phyloP scores from a whole-genome alignment of 495 filamentous ascomycete genomes.

The Aspergillus egyptiacus region DNA sequence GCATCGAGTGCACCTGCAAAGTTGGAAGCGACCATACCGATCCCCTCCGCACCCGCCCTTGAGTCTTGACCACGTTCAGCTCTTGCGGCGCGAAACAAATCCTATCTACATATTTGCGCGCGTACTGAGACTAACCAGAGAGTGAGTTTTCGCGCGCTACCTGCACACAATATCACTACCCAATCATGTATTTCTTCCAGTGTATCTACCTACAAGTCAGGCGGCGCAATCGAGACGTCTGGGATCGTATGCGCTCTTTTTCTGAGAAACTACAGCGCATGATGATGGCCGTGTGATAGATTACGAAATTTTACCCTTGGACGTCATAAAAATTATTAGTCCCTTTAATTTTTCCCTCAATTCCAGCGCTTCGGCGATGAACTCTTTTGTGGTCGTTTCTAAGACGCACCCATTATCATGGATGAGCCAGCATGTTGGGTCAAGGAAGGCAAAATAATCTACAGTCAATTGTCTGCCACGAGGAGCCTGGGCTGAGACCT shows the following conservation, averaged over 20 bases:
- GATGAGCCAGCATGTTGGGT: no score
- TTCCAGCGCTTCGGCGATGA: no score
- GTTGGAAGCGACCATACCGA: neutral
- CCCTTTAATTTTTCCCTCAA: no score
- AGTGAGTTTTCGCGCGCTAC: neutral
- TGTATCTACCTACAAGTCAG: neutral
- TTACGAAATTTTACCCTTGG: slow-evolving; percentile 11
- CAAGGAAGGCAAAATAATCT: neutral
- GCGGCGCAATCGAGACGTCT: neutral
- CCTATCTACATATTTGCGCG: slow-evolving; percentile 5
- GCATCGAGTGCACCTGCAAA: no score
- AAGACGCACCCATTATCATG: no score
- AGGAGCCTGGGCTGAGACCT: neutral
- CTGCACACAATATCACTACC: neutral
- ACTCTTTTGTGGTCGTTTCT: no score
- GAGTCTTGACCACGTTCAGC: slow-evolving; percentile 6
- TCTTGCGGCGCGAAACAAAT: slow-evolving; percentile 3
- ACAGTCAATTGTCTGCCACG: neutral
- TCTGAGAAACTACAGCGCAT: slow-evolving; percentile 9
- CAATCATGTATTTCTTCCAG: slow-evolving; percentile 13
- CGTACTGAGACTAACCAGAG: slow-evolving; percentile 10
- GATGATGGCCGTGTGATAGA: slow-evolving; percentile 9
- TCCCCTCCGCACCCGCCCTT: neutral
- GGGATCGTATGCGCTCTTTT: slow-evolving; percentile 13
- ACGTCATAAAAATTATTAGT: no score